These are phyloP conservation scores for Trichosporon coremiiforme DNA, from an alignment of 1,284 basidiomycete genomes.

Conservation along the genomic window DNA sequence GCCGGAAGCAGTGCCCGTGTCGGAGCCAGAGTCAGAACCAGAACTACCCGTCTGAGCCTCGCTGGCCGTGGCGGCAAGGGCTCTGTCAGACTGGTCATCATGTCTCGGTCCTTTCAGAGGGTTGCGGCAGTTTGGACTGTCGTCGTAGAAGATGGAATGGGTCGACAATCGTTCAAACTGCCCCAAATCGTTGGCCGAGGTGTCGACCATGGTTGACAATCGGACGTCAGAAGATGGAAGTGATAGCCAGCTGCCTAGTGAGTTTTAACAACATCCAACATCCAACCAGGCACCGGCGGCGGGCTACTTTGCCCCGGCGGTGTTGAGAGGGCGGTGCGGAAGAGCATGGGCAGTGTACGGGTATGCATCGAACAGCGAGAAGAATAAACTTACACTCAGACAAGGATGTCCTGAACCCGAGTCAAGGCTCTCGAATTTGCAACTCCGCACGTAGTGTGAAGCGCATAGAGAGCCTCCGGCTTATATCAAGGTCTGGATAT, in stretches of 20 bases:
- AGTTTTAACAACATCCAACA: neutral
- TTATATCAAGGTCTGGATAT: slow-evolving; percentile 34
- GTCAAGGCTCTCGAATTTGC: slow-evolving; percentile 42
- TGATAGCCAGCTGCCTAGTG: neutral
- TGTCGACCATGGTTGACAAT: neutral
- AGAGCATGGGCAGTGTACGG: neutral
- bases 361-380: neutral
- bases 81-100: no score
- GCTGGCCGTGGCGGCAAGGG: no score
- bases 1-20: no score
- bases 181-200: neutral
- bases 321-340: neutral
- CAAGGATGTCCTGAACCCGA: slow-evolving; percentile 43
- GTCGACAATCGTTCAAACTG: neutral
- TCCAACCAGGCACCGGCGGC: neutral
- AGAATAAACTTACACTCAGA: neutral
- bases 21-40: no score
- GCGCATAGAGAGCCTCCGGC: slow-evolving; percentile 39
- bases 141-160: neutral
- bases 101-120: neutral
- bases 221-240: neutral
- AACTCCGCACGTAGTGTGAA: slow-evolving; percentile 32
- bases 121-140: neutral
- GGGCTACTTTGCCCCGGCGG: neutral
- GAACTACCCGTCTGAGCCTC: no score